A percentile compares a stretch with the other conserved stretches of the same genome.
Conservation (phyloP, 257 asterid genomes). For the Solanum pinnatisectum region DNA sequence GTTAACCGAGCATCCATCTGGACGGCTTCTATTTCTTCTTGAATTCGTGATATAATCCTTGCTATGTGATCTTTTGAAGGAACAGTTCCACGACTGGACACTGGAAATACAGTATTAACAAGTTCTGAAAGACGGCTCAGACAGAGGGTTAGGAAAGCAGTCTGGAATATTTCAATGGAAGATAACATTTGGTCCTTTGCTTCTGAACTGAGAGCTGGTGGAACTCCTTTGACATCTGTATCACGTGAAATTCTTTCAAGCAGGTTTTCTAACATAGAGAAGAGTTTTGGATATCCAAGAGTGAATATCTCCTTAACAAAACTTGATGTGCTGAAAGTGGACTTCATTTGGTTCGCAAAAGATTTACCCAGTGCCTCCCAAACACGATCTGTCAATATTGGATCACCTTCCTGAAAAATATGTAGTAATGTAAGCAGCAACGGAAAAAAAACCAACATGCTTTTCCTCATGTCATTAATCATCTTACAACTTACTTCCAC, state of each 20-base stretch:
- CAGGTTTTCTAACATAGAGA: constrained; percentile 68
- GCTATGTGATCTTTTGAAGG: constrained; percentile 80
- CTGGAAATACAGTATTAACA: constrained; percentile 72
- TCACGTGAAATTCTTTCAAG: constrained; percentile 96
- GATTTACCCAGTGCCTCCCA: constrained; percentile 91
- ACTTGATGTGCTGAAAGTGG: constrained; percentile 87
- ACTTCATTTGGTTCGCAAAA: constrained; percentile 92
- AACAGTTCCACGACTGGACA: constrained; percentile 82
- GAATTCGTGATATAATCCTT: constrained; percentile 64
- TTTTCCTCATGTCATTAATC: background rate
- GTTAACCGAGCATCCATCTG: constrained; percentile 83
- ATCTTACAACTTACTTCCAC: background rate
- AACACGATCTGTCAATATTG: constrained; percentile 75
- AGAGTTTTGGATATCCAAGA: constrained; percentile 84
- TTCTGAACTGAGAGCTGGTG: constrained; percentile 73
- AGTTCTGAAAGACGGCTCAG: constrained; percentile 75
- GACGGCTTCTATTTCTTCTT: constrained; percentile 93
- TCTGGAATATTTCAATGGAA: constrained; percentile 64
- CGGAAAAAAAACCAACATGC: background rate
- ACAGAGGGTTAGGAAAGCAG: constrained; percentile 72
- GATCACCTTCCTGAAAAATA: constrained; percentile 79
- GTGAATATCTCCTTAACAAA: constrained; percentile 92
- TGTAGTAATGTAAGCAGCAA: constrained; percentile 12
- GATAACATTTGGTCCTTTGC: constrained; percentile 83
- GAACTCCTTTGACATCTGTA: constrained; percentile 97